Evolutionary conservation across 768 basidiomycete genomes (phyloP), one percentile per base, ranked within the genome.

Genomic region (Termitomyces sp.): DNA sequence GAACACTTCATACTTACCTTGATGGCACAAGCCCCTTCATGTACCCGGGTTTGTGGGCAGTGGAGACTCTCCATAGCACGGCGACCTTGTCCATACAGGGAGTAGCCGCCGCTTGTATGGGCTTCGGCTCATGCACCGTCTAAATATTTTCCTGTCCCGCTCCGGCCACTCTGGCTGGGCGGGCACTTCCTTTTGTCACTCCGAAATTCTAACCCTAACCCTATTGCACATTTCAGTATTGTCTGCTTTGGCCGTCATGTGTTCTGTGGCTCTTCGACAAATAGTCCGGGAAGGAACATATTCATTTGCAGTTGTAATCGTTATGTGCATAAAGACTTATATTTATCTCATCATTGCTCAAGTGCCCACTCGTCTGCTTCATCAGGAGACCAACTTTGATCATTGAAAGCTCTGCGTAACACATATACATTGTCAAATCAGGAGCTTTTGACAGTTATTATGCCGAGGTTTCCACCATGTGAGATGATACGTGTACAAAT

Each of bases 41-140:
- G 55, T 75, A 74, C 67, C 76, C 60, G 79, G 80, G 78, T 71
- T 73, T 82, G 72, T 80, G 81, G 84, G 79, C 75, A 63, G 71
- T 76, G 69, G 77, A 77, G 71, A 74, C 65, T 71, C 77, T 79
- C 72, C 83, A 84, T 84, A 83, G 83, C 82, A 84, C 81, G 83
- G 83, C 82, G 83, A 84, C 83, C 80, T 65, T 85, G 82, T 84
- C 83, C 83, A 71, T 61, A 72, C 79, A 84, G 81, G 79, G 81
- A 76, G 76, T 73, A 66, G 71, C 66, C 55, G 61, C 59, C 71
- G 76, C 67, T 79, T 79, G 79, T 81, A 75, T 82, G 78, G 65
- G 79, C 80, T 79, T 79, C 76, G 79, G 82, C 75, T 75, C 78
- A 83, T 81, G 82, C 79, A 80, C 77, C 72, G 75, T 81, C 81